Base-by-base conservation (phyloP, 768 basidiomycete genomes). In the Hortiboletus flavorubellus region DNA sequence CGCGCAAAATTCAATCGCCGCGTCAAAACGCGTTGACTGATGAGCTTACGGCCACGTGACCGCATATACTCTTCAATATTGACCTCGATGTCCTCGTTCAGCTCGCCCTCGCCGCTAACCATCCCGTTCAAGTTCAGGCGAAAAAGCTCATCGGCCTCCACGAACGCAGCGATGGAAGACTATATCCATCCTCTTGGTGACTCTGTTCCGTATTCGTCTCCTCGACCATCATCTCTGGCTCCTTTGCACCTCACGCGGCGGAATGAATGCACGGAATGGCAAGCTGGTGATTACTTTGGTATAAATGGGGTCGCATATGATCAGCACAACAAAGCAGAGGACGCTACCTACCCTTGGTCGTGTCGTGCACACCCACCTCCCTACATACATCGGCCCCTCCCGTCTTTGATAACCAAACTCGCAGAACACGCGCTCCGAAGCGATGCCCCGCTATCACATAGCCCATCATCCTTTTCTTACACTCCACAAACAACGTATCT, bases 21-120 rank as follows among this genome's bases (percentile, higher is more conserved):
- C 37, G 37, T 38, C 37, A 38, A 38, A 72, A 65, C 69, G 69
- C 71, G 69, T 72, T 70, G 56, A 70, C 59, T 53, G 12, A 39
- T 45, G 21, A 43, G 56, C 55, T 53, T 23, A 53, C 21, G 23
- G 1, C 37, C 71, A 72, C 69, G 69, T 70, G 69, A 70, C 60
- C 56, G 55, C 65, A 71, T 70, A 67, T 50, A 52, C 54, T 59
- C 61, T 68, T 64, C 48, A 31, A 59, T 23, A 45, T 47, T 58
- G 60, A 72, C 69, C 41, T 56, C 68, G 53, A 70, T 70, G 68
- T 64, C 59, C 51, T 63, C 59, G 11, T 48, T 43, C 42, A 29
- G 41, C 49, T 51, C 49, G 16, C 23, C 47, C 29, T 53, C 60
- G 18, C 54, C 60, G 33, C 56, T 46, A 34, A 18, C 52, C 18